These are phyloP conservation scores for Penicillium corylophilum DNA, from an alignment of 2,329 filamentous ascomycete species.

Conservation along the genomic window DNA sequence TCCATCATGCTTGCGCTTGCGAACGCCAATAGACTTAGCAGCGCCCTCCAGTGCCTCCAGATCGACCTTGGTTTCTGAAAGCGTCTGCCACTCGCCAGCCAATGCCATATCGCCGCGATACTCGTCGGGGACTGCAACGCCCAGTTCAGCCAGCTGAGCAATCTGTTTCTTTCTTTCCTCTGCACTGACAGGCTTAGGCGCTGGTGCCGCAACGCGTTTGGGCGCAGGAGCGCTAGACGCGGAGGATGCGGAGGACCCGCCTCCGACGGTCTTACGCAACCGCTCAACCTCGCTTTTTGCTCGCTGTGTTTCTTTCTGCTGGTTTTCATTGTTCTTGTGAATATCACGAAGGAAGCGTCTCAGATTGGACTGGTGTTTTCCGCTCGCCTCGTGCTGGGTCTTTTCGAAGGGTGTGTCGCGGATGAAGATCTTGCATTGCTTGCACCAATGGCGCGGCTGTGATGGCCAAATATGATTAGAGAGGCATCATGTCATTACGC, in stretches of 20 bases:
- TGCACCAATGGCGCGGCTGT: constrained; percentile 92
- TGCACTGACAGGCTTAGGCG: constrained; percentile 50
- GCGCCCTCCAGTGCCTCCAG: constrained; percentile 44
- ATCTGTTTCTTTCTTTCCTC: constrained; percentile 79
- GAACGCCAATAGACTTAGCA: constrained; percentile 41
- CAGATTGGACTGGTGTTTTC: constrained; percentile 77
- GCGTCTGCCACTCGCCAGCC: constrained; percentile 81
- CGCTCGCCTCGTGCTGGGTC: constrained; percentile 83
- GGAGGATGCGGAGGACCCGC: constrained; percentile 34
- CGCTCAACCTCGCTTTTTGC: constrained; percentile 83
- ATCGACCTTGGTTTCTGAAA: constrained; percentile 50
- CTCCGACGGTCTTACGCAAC: constrained; percentile 72
- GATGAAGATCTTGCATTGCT: constrained; percentile 87
- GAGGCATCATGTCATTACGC: background rate
- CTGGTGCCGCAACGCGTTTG: constrained; percentile 34
- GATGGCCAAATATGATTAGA: background rate
- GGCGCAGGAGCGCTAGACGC: constrained; percentile 22
- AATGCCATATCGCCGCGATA: constrained; percentile 79
- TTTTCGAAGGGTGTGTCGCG: constrained; percentile 90
- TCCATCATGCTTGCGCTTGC: constrained; percentile 48
- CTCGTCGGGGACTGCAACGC: constrained; percentile 77
- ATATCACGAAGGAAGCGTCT: constrained; percentile 88
- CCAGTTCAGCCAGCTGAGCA: constrained; percentile 82
- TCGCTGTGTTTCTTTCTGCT: constrained; percentile 76
- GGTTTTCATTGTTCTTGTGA: constrained; percentile 77